Base-by-base conservation (phyloP, 306 rosid species). In the Acmispon strigosus region DNA sequence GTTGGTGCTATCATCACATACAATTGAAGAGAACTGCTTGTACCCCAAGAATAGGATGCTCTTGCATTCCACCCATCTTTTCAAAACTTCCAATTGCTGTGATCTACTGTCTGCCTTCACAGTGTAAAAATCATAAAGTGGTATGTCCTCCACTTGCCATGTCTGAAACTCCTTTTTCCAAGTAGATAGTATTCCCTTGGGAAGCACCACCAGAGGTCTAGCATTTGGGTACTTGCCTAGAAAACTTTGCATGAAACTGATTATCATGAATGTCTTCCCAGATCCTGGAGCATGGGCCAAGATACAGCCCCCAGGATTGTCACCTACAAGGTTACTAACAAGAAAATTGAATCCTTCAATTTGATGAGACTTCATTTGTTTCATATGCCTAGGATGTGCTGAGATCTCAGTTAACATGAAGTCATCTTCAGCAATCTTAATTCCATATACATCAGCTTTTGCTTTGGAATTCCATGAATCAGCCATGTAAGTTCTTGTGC, bases 251-350 rank as follows among this genome's bases (percentile, higher is more conserved):
- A 92, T 78, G 77, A 92, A 92, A 80, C 97, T 92, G 66, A 92
- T 92, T 24, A 92, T 87, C 97, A 92, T 92, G 56, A 92, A 92
- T 3, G 96, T 92, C 57, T 92, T 92, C 19, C 97, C 97, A 53
- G 97, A 92, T 18, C 97, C 97, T 3, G 96, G 97, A 66, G 96
- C 97, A 63, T 92, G 94, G 42, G 96, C 97, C 80, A 92, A 78
- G 70, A 92, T 92, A 79, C 96, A 89, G 39, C 97, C 97, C 13
- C 96, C 92, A 15, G 96, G 97, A 77, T 84, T 67, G 27, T 89
- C 96, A 29, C 83, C 81, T 10, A 72, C 89, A 57, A 92, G 84
- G 80, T 92, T 92, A 74, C 92, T 84, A 3, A 79, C 76, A 11
- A 92, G 97, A 84, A 92, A 92, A 72, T 89, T 84, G 81, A 92